Evolutionary conservation across 257 asterid species (phyloP).

Genomic region (Solanum sejunctum): DNA sequence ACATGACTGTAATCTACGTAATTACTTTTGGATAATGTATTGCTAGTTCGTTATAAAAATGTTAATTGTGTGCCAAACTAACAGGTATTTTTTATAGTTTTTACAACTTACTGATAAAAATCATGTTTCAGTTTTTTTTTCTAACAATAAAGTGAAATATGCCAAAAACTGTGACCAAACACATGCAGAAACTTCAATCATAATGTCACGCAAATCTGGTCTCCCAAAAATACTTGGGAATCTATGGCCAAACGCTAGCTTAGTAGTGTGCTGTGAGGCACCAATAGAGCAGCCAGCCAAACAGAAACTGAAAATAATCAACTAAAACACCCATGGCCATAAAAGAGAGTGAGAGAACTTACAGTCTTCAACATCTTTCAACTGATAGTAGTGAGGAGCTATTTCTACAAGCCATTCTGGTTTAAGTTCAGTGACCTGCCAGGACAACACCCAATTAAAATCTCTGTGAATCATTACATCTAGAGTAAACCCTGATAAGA

Average conservation of each 20-base stretch:
- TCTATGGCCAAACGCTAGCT: neutral
- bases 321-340: neutral
- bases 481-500: neutral
- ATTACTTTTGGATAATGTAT: neutral
- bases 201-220: neutral
- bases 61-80: neutral
- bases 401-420: constrained; percentile 92
- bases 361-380: constrained; percentile 83
- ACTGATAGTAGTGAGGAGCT: constrained; percentile 84
- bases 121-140: neutral
- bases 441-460: neutral
- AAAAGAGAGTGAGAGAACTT: constrained; percentile 7
- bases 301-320: neutral
- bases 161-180: neutral
- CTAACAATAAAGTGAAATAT: neutral
- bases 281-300: neutral
- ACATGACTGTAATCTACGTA: neutral
- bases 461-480: neutral
- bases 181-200: neutral
- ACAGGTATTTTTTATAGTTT: too few species aligned
- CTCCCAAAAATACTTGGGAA: neutral
- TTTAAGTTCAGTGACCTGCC: constrained; percentile 68
- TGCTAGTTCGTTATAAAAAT: neutral
- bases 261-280: neutral
- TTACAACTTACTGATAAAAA: neutral